Base-by-base conservation (phyloP, 306 rosid genomes). In the Hippophae gyantsensis region DNA sequence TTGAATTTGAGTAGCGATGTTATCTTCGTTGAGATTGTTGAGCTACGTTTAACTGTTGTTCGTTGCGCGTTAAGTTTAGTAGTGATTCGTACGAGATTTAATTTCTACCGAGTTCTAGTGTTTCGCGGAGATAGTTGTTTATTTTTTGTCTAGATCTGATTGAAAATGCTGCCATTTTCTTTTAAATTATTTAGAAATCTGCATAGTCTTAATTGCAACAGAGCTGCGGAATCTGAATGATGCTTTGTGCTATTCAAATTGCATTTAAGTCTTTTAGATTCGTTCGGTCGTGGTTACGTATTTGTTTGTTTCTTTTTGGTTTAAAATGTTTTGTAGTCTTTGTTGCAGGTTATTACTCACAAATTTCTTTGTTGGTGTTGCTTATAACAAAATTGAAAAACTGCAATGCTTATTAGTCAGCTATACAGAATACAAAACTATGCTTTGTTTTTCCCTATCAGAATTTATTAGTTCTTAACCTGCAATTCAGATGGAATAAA, bases 91-190 rank as follows among this genome's bases (percentile, higher is more conserved):
- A 32, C 0, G 10, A 8, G 40, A 12, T 44, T 11, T 14, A 13
- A 26, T 26, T 64, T n/a, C 13, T 49, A 41, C 23, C 13, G 9
- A 7, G 54, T 23, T 51, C 38, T 6, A 40, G 6, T 9, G 14
- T 9, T 64, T 54, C 10, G 45, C 5, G 27, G 7, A n/a, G 55
- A 23, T 64, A 3, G 54, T 32, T 44, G 58, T 27, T 42, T 18
- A 18, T 55, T 64, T n/a, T 25, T 55, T 47, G 61, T 46, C 47
- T 64, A 64, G 69, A 64, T 64, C 69, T 64, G 69, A 55, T 10
- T 55, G 47, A 26, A 32, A 43, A 25, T 38, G 54, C 48, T n/a
- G 59, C n/a, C 42, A 25, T 52, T 62, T 61, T 18, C n/a, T 49
- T 3, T 49, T 6, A 5, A 49, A 9, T 12, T 23, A 32, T 32